Percentiles rank a stretch among this genome's conserved stretches.
These are phyloP conservation scores for Cordyceps farinosa DNA, from an alignment of 2,329 filamentous ascomycete species.

Conservation along the genomic window DNA sequence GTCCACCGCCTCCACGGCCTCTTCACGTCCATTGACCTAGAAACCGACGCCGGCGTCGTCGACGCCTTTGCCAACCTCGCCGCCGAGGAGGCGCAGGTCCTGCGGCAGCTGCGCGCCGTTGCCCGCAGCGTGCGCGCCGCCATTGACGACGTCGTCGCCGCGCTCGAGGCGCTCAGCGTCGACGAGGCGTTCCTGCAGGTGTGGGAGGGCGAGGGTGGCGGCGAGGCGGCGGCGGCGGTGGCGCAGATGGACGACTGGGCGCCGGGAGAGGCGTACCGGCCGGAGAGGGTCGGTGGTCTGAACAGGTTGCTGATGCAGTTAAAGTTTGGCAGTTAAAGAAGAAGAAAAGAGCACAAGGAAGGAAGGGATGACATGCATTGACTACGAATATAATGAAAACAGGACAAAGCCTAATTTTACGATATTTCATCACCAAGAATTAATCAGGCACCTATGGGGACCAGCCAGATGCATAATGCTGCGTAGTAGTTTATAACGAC, in stretches of 20 bases:
- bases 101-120: slow-evolving; percentile 59
- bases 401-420: not conserved
- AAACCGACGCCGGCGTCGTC: slow-evolving; percentile 76
- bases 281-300: slow-evolving; percentile 71
- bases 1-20: slow-evolving; percentile 71
- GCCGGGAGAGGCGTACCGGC: slow-evolving; percentile 52
- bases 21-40: slow-evolving; percentile 75
- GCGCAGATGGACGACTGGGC: slow-evolving; percentile 39
- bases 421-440: not conserved
- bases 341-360: not conserved
- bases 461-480: not conserved
- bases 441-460: not conserved
- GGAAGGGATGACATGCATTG: not conserved
- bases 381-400: not conserved
- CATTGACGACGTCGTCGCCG: slow-evolving; percentile 63
- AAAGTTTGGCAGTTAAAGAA: slow-evolving; percentile 55
- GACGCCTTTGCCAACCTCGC: slow-evolving; percentile 69
- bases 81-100: slow-evolving; percentile 68
- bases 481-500: not conserved
- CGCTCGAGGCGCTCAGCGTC: slow-evolving; percentile 44
- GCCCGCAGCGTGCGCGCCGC: slow-evolving; percentile 62
- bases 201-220: slow-evolving; percentile 36
- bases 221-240: slow-evolving; percentile 20
- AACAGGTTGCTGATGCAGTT: slow-evolving; percentile 89
- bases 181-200: slow-evolving; percentile 43